Conservation (phyloP, 805 yeast species). For the Hyphopichia homilentoma region DNA sequence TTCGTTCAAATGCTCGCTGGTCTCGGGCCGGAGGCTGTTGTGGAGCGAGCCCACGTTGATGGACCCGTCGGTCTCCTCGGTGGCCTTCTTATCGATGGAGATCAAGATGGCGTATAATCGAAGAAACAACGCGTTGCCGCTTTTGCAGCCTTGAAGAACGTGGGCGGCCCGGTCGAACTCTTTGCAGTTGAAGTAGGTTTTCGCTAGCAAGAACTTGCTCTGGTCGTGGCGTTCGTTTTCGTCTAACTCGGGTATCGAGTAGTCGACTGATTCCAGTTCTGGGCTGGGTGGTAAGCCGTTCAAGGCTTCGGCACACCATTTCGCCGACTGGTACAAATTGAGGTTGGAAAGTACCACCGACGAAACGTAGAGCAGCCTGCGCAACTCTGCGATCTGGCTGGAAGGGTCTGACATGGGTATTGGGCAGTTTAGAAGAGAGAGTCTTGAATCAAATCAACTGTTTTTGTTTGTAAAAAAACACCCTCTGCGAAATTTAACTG, state of each 20-base stretch:
- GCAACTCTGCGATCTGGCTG: too few species aligned
- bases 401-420: constrained; percentile 5
- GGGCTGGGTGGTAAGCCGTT: constrained; percentile 45
- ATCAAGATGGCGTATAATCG: constrained; percentile 66
- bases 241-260: constrained; percentile 9
- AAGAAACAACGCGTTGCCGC: constrained; percentile 56
- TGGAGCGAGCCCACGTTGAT: constrained; percentile 33
- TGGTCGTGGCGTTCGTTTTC: constrained; percentile 35
- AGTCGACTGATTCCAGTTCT: constrained; percentile 7
- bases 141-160: constrained; percentile 47
- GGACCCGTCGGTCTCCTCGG: constrained; percentile 70
- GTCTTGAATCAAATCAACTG: not conserved
- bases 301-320: constrained; percentile 82
- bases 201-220: constrained; percentile 56
- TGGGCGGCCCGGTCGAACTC: constrained; percentile 80
- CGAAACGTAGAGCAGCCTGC: constrained; percentile 26
- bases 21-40: constrained; percentile 23
- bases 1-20: constrained; percentile 3
- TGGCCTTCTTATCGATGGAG: constrained; percentile 71
- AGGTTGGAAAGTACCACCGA: constrained; percentile 46
- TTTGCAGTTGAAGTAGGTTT: constrained; percentile 70
- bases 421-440: not conserved
- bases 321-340: constrained; percentile 65
- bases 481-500: too few species aligned
- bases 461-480: not conserved